A percentile compares a stretch with the other conserved stretches of the same genome.
Evolutionary conservation across 768 basidiomycete genomes (phyloP).

Genomic region (Kwoniella sp.): DNA sequence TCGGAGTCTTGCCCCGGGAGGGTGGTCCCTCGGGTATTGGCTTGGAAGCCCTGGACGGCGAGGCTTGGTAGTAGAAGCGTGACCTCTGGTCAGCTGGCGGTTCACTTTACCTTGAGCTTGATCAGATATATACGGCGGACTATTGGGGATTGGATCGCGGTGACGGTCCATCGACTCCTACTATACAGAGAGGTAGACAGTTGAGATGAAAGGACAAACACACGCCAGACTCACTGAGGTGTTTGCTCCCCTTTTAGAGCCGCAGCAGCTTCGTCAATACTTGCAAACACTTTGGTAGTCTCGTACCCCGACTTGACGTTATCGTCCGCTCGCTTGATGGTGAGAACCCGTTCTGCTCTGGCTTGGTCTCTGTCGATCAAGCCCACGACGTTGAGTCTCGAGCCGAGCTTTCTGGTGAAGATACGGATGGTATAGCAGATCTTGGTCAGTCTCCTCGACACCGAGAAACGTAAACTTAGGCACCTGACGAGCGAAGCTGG

Average conservation of each 20-base stretch:
- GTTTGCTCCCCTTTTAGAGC: constrained; percentile 17
- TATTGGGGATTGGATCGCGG: too few relatives aligned
- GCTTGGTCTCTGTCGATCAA: constrained; percentile 84
- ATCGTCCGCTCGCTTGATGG: constrained; percentile 76
- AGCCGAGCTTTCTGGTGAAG: constrained; percentile 73
- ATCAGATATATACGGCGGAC: too few relatives aligned
- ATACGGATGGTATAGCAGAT: too few relatives aligned
- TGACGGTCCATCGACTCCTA: constrained; percentile 59
- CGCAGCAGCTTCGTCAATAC: constrained; percentile 27
- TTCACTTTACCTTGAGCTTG: not conserved
- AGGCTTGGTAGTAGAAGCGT: constrained; percentile 56
- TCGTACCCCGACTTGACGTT: constrained; percentile 87
- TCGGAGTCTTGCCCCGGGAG: constrained; percentile 77
- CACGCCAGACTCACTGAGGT: constrained; percentile 28
- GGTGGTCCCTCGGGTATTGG: constrained; percentile 78
- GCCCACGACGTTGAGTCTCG: constrained; percentile 89
- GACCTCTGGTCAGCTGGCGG: not conserved
- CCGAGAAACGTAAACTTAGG: too few relatives aligned
- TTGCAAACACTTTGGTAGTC: constrained; percentile 61
- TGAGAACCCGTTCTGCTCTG: constrained; percentile 73
- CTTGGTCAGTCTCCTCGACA: not conserved
- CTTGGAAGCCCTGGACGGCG: constrained; percentile 66
- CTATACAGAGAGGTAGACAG: not conserved
- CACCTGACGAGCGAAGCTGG: too few relatives aligned
- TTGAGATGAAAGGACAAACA: not conserved